A percentile compares a stretch with the other conserved stretches of the same genome.
phyloP scores from a whole-genome alignment of 805 yeast genomes.

The Pichia eremophila region DNA sequence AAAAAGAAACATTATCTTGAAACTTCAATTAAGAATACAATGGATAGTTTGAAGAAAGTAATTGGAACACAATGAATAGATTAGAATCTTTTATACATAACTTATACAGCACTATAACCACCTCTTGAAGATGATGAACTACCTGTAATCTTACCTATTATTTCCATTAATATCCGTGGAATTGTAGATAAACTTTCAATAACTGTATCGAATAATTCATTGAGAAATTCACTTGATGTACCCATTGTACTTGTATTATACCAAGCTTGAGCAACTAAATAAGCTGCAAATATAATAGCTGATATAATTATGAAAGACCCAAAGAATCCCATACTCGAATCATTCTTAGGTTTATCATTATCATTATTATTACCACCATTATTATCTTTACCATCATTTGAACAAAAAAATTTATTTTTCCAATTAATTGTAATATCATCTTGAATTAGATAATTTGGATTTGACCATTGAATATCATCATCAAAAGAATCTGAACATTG shows the following conservation, averaged over 20 bases:
- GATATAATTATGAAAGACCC: constrained; percentile 71
- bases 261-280: constrained; percentile 69
- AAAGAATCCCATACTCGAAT: constrained; percentile 68
- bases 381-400: not conserved
- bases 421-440: constrained; percentile 10
- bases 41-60: constrained; percentile 46
- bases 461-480: constrained; percentile 11
- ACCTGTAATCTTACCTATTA: constrained; percentile 57
- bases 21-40: constrained; percentile 68
- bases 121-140: constrained; percentile 49
- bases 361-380: constrained; percentile 15
- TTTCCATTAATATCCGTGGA: constrained; percentile 61
- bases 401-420: constrained; percentile 14
- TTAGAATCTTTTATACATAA: too few relatives aligned
- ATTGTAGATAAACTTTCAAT: constrained; percentile 47
- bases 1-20: constrained; percentile 67
- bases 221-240: constrained; percentile 56
- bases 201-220: constrained; percentile 63
- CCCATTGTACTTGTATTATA: constrained; percentile 59
- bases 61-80: not conserved
- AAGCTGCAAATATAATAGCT: constrained; percentile 61
- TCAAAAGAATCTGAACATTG: constrained; percentile 21
- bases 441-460: constrained; percentile 1
- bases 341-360: constrained; percentile 2
- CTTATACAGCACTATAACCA: constrained; percentile 86